phyloP scores from a whole-genome alignment of 2,329 filamentous ascomycete genomes.

The Arthrobotrys sphaeroides region DNA sequence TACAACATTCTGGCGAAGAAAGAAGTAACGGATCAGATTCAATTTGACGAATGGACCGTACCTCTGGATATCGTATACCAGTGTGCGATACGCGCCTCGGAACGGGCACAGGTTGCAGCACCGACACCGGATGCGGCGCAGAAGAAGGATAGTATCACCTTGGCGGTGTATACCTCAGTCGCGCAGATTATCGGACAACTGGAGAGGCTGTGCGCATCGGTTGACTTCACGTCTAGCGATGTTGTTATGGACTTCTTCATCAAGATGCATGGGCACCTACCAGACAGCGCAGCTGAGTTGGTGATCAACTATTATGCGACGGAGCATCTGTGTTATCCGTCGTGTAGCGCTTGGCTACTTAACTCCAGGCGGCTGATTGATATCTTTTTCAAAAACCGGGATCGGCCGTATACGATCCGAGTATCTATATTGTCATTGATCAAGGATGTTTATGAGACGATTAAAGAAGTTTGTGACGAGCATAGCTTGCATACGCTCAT shows the following conservation, averaged over 20 bases:
- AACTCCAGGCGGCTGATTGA: constrained; percentile 71
- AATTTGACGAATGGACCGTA: constrained; percentile 58
- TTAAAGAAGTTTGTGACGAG: constrained; percentile 68
- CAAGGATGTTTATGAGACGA: constrained; percentile 64
- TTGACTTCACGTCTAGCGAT: constrained; percentile 71
- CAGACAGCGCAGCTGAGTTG: constrained; percentile 71
- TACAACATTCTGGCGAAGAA: constrained; percentile 56
- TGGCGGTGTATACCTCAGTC: constrained; percentile 58
- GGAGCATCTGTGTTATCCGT: constrained; percentile 76
- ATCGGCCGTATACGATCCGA: constrained; percentile 71
- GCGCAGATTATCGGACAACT: constrained; percentile 66
- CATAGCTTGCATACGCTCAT: constrained; percentile 70
- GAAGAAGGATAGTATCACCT: constrained; percentile 49
- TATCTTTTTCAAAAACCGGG: constrained; percentile 71
- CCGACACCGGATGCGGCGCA: constrained; percentile 35
- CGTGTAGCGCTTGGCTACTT: constrained; percentile 73
- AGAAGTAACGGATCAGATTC: constrained; percentile 56
- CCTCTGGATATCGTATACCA: constrained; percentile 58
- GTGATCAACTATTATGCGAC: constrained; percentile 75
- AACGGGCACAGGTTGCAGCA: constrained; percentile 52
- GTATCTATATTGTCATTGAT: constrained; percentile 71
- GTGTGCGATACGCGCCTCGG: constrained; percentile 56
- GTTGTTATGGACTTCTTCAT: constrained; percentile 74
- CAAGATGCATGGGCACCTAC: constrained; percentile 70
- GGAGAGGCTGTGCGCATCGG: constrained; percentile 60